Evolutionary conservation across 2,329 filamentous ascomycete species (phyloP).

Genomic region (Fusarium virguliforme): DNA sequence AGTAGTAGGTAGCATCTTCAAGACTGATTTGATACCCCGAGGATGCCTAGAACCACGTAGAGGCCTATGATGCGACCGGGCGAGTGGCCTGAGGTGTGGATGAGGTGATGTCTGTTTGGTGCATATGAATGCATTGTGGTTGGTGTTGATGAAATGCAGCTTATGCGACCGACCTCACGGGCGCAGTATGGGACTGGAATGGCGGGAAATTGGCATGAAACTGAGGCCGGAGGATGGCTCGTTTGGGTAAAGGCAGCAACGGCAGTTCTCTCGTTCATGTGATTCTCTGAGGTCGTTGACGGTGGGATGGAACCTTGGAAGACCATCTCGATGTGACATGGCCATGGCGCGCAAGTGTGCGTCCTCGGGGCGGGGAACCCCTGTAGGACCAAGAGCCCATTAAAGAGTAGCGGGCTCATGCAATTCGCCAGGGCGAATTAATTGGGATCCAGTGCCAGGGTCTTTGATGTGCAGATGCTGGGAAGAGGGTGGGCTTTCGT

Average conservation of each 20-base stretch:
- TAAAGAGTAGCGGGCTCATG: not conserved
- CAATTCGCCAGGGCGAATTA: slow-evolving; percentile 44
- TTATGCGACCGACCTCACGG: not conserved
- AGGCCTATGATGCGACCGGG: not conserved
- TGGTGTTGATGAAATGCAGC: slow-evolving; percentile 5
- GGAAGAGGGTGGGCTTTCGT: slow-evolving; percentile 15
- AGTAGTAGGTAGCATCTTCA: slow-evolving; percentile 38
- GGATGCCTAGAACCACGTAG: not conserved
- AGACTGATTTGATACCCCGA: slow-evolving; percentile 46
- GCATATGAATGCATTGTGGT: not conserved
- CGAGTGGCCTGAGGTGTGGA: slow-evolving; percentile 9
- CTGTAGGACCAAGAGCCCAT: slow-evolving; percentile 22
- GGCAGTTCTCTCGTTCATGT: slow-evolving; percentile 4
- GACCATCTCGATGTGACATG: slow-evolving; percentile 2
- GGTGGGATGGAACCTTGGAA: slow-evolving; percentile 15
- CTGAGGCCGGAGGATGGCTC: not conserved
- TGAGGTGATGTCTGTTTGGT: slow-evolving; percentile 7
- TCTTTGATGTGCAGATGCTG: slow-evolving; percentile 27
- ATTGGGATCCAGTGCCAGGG: slow-evolving; percentile 36
- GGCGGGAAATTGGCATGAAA: not conserved
- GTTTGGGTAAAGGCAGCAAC: not conserved
- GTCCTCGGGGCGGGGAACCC: slow-evolving; percentile 44
- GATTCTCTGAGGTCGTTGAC: not conserved
- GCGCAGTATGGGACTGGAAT: not conserved
- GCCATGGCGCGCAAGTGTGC: slow-evolving; percentile 19